These are phyloP conservation scores for Cryptococcus deneoformans DNA, from an alignment of 1,284 basidiomycete genomes.

Conservation along the genomic window DNA sequence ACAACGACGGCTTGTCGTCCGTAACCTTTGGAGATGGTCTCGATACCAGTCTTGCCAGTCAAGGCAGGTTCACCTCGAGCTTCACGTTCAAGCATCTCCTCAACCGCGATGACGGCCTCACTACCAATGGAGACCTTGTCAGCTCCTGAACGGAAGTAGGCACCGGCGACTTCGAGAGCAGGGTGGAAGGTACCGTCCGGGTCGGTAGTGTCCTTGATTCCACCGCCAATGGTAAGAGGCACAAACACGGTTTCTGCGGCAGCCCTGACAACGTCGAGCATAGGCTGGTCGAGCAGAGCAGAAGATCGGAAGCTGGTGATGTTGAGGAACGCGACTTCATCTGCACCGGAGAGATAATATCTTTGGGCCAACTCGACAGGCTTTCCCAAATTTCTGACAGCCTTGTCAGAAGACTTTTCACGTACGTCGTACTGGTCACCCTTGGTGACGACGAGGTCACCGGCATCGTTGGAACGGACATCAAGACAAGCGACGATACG, in stretches of 20 bases:
- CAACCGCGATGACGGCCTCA: constrained; percentile 92
- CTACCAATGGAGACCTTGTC: constrained; percentile 93
- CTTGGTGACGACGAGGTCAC: constrained; percentile 98
- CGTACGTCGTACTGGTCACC: constrained; percentile 99
- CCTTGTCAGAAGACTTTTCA: constrained; percentile 62
- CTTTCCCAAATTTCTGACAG: constrained; percentile 96
- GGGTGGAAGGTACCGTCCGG: constrained; percentile 85
- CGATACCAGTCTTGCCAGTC: constrained; percentile 70
- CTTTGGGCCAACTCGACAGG: constrained; percentile 86
- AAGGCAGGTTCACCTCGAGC: constrained; percentile 52
- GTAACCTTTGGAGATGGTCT: constrained; percentile 86
- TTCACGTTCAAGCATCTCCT: constrained; percentile 64
- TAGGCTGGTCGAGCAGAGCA: constrained; percentile 93
- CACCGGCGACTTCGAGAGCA: constrained; percentile 91
- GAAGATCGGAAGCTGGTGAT: constrained; percentile 99
- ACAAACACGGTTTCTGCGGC: constrained; percentile 92
- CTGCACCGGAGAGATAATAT: constrained; percentile 88
- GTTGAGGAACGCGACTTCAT: constrained; percentile 97
- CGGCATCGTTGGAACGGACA: constrained; percentile 92
- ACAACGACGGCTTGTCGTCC: constrained; percentile 98
- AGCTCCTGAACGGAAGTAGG: constrained; percentile 95
- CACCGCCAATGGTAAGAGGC: constrained; percentile 97
- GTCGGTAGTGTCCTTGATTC: constrained; percentile 94
- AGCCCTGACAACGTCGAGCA: constrained; percentile 90
- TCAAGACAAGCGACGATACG: constrained; percentile 98